Evolutionary conservation across 495 filamentous ascomycete species (phyloP).

Genomic region (Thozetella sp.): DNA sequence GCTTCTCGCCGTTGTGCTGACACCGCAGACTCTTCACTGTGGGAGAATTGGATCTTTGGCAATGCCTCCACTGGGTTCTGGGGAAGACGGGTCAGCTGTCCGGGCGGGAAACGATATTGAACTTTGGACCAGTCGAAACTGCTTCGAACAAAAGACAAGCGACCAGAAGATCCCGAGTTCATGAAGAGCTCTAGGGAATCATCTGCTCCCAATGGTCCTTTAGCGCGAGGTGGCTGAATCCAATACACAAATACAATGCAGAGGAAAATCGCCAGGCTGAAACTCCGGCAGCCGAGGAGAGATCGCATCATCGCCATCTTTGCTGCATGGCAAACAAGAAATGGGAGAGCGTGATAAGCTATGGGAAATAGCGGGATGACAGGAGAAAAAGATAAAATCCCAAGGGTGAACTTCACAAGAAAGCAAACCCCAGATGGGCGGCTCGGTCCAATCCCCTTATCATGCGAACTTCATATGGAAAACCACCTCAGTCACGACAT

Average conservation of each 20-base stretch:
- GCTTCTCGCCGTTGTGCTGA: slow-evolving; percentile 56
- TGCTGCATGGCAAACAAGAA: not conserved
- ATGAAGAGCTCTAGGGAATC: slow-evolving; percentile 9
- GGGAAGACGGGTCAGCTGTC: slow-evolving; percentile 64
- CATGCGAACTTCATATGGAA: not conserved
- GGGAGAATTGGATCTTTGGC: slow-evolving; percentile 70
- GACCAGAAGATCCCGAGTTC: slow-evolving; percentile 9
- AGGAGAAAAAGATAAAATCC: not conserved
- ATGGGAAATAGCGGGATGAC: not conserved
- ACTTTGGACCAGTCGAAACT: slow-evolving; percentile 59
- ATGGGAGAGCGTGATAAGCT: not conserved
- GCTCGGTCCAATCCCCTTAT: not conserved
- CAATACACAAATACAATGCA: not conserved
- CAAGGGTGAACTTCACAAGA: not conserved
- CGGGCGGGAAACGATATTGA: slow-evolving; percentile 59
- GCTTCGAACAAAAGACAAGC: slow-evolving; percentile 11
- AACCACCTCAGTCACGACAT: not conserved
- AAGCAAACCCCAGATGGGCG: not conserved
- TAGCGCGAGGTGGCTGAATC: not conserved
- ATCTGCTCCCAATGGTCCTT: not conserved
- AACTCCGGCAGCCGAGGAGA: not conserved
- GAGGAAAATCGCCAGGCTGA: not conserved
- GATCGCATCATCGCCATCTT: not conserved
- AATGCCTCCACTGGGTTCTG: slow-evolving; percentile 37
- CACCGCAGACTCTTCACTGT: slow-evolving; percentile 53